Evolutionary conservation across 164 flowering plant genomes (phyloP).

Genomic region (Nymphaea thermarum): DNA sequence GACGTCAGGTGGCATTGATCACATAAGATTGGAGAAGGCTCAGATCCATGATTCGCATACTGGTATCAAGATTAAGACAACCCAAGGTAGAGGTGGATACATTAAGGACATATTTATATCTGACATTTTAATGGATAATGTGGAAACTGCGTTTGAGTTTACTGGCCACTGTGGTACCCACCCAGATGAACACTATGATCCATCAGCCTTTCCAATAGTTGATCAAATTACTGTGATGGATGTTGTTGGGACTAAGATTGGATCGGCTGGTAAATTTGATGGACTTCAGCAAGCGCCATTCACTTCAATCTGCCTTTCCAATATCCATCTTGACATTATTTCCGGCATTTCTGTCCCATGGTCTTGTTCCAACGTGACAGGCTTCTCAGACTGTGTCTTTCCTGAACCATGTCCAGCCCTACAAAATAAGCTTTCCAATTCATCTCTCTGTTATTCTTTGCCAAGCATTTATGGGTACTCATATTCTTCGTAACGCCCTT

Average conservation of each 20-base stretch:
- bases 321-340: constrained; percentile 28
- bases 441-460: constrained; percentile 21
- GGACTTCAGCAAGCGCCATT: constrained; percentile 56
- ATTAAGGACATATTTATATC: constrained; percentile 31
- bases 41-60: constrained; percentile 22
- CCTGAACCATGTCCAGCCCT: constrained; percentile 38
- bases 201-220: constrained; percentile 39
- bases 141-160: constrained; percentile 28
- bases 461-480: constrained; percentile 7
- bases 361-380: constrained; percentile 47
- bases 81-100: constrained; percentile 53
- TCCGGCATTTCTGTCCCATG: constrained; percentile 31
- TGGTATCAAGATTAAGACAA: constrained; percentile 41
- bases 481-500: constrained; percentile 13
- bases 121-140: constrained; percentile 29
- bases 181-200: constrained; percentile 51
- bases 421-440: constrained; percentile 12
- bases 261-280: constrained; percentile 37
- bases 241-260: constrained; percentile 36
- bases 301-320: constrained; percentile 44
- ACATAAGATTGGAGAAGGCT: constrained; percentile 27
- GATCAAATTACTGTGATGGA: constrained; percentile 30
- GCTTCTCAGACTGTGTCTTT: constrained; percentile 29
- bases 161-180: constrained; percentile 34
- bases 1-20: constrained; percentile 74